Conservation (phyloP, 352 stramenopile species). For the Phytophthora europaea region DNA sequence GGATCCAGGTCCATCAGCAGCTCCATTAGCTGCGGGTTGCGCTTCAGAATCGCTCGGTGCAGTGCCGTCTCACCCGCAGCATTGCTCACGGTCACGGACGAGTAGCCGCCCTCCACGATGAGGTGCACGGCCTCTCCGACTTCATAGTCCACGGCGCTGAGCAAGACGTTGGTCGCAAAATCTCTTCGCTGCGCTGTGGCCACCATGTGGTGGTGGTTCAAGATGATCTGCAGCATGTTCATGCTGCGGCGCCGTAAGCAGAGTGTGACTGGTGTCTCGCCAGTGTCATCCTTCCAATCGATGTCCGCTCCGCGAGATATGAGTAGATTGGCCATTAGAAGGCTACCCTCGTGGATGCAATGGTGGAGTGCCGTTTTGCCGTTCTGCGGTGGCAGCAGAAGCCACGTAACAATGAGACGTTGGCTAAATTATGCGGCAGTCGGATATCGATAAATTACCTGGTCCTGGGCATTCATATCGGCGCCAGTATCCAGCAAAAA, state of each 20-base stretch:
- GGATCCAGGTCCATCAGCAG: conserved; percentile 17
- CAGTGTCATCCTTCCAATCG: conserved; percentile 12
- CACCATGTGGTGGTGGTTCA: conserved; percentile 39
- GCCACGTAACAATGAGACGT: neutral
- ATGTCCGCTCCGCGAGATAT: conserved; percentile 26
- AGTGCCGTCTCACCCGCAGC: conserved; percentile 18
- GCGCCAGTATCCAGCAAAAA: conserved; percentile 15
- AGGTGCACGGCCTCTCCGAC: conserved; percentile 22
- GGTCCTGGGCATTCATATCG: conserved; percentile 19
- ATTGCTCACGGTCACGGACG: conserved; percentile 11
- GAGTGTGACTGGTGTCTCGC: conserved; percentile 21
- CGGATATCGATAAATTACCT: conserved; percentile 7
- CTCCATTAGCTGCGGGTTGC: conserved; percentile 25
- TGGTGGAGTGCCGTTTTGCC: conserved; percentile 34
- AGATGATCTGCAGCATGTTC: conserved; percentile 35
- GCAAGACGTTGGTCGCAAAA: conserved; percentile 17
- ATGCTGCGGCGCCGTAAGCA: conserved; percentile 4
- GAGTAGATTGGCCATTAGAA: conserved; percentile 28
- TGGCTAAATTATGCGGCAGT: neutral
- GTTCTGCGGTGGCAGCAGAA: conserved; percentile 11
- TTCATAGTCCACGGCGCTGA: conserved; percentile 18
- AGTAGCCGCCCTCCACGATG: conserved; percentile 33
- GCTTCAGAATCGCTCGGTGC: conserved; percentile 26
- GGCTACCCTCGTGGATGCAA: conserved; percentile 27
- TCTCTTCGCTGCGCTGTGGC: conserved; percentile 19